phyloP scores from a whole-genome alignment of 1,284 basidiomycete species.

The Rhodotorula sp. region DNA sequence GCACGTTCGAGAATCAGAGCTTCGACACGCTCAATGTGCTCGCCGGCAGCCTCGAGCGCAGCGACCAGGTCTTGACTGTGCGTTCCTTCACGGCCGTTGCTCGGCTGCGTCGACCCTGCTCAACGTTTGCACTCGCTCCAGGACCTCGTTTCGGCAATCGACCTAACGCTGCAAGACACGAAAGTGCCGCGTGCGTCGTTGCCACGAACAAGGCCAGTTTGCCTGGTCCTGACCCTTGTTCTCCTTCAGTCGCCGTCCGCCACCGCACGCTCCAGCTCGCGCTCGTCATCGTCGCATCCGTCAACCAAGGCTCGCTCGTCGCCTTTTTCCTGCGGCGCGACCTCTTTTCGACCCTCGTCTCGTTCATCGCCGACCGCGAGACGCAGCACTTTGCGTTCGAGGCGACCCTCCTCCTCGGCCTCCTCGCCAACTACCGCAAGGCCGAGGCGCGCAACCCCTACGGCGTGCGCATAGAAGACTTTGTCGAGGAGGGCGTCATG shows the following conservation, averaged over 20 bases:
- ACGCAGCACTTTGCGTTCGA: constrained; percentile 29
- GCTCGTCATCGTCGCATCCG: constrained; percentile 41
- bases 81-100: neutral
- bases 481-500: constrained; percentile 48
- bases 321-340: constrained; percentile 48
- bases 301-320: constrained; percentile 44
- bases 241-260: constrained; percentile 34
- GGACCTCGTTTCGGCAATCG: constrained; percentile 46
- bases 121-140: neutral
- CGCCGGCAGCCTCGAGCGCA: constrained; percentile 43
- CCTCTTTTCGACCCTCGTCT: constrained; percentile 44
- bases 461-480: constrained; percentile 46
- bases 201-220: too few species aligned
- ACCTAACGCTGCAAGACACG: constrained; percentile 40
- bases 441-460: constrained; percentile 47
- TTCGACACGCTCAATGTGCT: constrained; percentile 42
- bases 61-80: constrained; percentile 42
- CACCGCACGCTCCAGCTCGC: constrained; percentile 45
- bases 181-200: constrained; percentile 16
- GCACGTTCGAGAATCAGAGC: constrained; percentile 38
- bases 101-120: neutral
- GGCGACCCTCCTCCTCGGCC: constrained; percentile 40
- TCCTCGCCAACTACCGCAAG: constrained; percentile 46
- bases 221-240: too few species aligned
- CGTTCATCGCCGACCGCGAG: constrained; percentile 33